Evolutionary conservation across 495 filamentous ascomycete species (phyloP), one percentile per base, ranked within the genome.

Genomic region (Neurospora sp.): DNA sequence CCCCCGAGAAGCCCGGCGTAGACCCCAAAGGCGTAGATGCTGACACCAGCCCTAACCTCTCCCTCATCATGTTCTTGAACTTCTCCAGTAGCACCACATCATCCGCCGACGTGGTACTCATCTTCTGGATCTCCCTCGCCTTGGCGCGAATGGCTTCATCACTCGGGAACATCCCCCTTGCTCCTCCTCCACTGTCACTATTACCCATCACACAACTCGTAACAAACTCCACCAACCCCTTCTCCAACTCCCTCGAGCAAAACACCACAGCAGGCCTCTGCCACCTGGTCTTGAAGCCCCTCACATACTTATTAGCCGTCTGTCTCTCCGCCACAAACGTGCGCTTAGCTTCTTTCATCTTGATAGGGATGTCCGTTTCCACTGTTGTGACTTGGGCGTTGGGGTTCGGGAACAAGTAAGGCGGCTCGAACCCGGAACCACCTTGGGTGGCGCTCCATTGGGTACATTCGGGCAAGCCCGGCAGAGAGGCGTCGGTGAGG

Each of bases 181-280:
- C 73, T 81, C 78, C 22, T 3, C 53, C 53, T 0, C 53, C 53
- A 8, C 53, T 7, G 1, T 14, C 53, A 35, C 12, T 18, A 12
- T 0, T 10, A 2, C 22, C 53, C 53, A 35, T 31, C 22, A 61
- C 10, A 61, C 27, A 35, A 0, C 47, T 69, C 7, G 74, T 73
- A 39, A 85, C 83, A 73, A 83, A 86, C 47, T 81, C 80, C 7
- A 74, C 78, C 31, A 88, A 74, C 16, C 81, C 84, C 37, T 47
- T 75, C 77, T 88, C 86, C 8, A 88, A 79, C 73, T 87, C 86
- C 6, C 86, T 77, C 45, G 85, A 86, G 75, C 86, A 87, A 73
- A 88, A 88, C 0, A 88, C 81, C 9, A 73, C 73, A 3, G 82
- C 82, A 0, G 85, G 83, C 44, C 80, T 78, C 39, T 81, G 76